Conservation (phyloP, 75 land plant genomes). For the Cunninghamia lanceolata region DNA sequence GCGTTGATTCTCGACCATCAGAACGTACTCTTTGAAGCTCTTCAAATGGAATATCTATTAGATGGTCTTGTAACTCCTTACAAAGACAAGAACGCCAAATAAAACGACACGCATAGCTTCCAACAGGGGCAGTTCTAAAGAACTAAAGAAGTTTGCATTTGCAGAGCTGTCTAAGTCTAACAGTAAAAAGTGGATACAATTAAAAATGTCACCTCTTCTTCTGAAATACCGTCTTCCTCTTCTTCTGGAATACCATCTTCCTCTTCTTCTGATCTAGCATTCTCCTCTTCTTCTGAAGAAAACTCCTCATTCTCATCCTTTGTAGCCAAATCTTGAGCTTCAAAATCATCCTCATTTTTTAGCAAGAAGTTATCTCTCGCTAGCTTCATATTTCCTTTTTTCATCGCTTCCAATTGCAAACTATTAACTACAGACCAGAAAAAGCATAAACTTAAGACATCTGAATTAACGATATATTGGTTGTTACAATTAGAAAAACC, state of each 20-base stretch:
- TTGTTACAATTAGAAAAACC: not conserved
- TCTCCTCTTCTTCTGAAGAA: not conserved
- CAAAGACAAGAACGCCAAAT: not conserved
- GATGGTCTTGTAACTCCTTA: slow-evolving; percentile 26
- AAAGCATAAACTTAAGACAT: not conserved
- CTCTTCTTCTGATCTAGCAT: not conserved
- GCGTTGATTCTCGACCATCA: slow-evolving; percentile 22
- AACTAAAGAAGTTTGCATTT: not conserved
- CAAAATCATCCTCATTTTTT: not conserved
- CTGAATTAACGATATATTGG: not conserved
- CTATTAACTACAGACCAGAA: not conserved
- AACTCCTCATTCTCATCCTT: not conserved
- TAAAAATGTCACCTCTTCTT: slow-evolving; percentile 8
- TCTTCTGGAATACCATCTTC: not conserved
- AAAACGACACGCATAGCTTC: not conserved
- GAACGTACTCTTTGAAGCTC: slow-evolving; percentile 34
- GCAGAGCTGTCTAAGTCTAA: not conserved
- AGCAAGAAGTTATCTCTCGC: not conserved
- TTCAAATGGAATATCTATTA: slow-evolving; percentile 46
- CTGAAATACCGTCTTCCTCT: not conserved
- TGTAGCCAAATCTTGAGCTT: not conserved
- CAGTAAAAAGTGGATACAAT: not conserved
- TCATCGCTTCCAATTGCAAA: not conserved
- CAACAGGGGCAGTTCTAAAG: not conserved
- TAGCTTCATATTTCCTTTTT: not conserved